Percentiles rank a stretch among this genome's conserved stretches.
phyloP scores from a whole-genome alignment of 73 alveolate genomes.

The Uronychia binucleata region DNA sequence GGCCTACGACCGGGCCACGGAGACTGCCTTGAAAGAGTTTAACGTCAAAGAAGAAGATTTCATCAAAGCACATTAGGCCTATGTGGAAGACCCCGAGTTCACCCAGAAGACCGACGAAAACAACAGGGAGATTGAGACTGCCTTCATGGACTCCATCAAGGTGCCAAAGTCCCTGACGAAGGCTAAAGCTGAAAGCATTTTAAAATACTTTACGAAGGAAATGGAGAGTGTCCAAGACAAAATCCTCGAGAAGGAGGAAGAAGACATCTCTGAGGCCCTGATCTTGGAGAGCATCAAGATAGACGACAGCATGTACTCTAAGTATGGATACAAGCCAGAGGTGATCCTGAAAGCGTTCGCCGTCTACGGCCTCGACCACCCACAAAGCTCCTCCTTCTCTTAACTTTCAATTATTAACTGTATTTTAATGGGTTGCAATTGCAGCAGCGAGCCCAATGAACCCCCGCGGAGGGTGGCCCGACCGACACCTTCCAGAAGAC shows the following conservation, averaged over 20 bases:
- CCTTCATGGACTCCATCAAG: too few species aligned
- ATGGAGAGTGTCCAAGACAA: neutral
- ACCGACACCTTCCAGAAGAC: neutral
- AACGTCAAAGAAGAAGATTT: neutral
- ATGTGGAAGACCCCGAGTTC: neutral
- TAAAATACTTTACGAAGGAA: neutral
- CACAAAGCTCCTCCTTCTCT: neutral
- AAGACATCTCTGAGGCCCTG: neutral
- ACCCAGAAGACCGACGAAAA: neutral
- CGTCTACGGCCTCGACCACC: neutral
- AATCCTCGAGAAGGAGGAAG: neutral
- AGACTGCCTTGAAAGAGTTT: neutral
- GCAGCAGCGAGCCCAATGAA: neutral
- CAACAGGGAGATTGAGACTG: neutral
- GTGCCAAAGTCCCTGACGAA: neutral
- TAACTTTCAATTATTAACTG: neutral
- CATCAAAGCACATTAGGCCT: neutral
- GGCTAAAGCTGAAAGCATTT: neutral
- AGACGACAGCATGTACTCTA: neutral
- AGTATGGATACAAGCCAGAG: neutral
- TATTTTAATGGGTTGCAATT: neutral
- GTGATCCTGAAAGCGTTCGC: neutral
- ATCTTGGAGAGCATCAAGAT: neutral
- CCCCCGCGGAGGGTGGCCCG: neutral
- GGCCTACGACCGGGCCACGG: neutral